Conservation (phyloP, 768 basidiomycete species). For the Gymnopilus junonius region DNA sequence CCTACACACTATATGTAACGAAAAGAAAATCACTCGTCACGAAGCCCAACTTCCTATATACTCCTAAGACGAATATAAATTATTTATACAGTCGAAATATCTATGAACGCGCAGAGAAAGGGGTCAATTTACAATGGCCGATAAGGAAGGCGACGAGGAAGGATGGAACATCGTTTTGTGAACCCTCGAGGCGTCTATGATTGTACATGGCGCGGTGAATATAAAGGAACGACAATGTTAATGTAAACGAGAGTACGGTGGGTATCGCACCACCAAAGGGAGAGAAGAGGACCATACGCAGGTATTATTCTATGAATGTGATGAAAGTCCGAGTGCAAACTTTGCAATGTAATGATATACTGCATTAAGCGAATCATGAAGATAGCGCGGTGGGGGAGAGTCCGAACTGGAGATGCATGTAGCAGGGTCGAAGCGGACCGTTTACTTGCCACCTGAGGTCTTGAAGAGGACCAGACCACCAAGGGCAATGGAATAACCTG, state of each 20-base stretch:
- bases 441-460: conserved; percentile 40
- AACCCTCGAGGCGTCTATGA: neutral
- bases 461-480: conserved; percentile 87
- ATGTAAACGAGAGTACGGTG: conserved; percentile 2
- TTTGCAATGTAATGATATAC: neutral
- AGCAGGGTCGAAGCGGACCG: neutral
- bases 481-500: conserved; percentile 89
- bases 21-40: neutral
- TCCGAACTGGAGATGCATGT: no score
- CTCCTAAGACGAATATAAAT: neutral
- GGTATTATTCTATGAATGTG: conserved; percentile 9
- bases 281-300: conserved; percentile 2
- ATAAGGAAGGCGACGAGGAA: neutral
- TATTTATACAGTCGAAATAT: conserved; percentile 1
- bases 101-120: neutral
- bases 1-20: neutral
- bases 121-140: neutral
- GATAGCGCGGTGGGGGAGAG: neutral
- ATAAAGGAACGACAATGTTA: neutral
- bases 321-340: neutral
- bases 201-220: neutral
- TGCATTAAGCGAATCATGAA: neutral
- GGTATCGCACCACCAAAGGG: neutral
- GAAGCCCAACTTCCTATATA: neutral
- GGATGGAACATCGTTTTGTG: neutral